Percentiles rank a stretch among this genome's conserved stretches.
phyloP scores from a whole-genome alignment of 2,329 filamentous ascomycete species.

The Talaromyces islandicus region DNA sequence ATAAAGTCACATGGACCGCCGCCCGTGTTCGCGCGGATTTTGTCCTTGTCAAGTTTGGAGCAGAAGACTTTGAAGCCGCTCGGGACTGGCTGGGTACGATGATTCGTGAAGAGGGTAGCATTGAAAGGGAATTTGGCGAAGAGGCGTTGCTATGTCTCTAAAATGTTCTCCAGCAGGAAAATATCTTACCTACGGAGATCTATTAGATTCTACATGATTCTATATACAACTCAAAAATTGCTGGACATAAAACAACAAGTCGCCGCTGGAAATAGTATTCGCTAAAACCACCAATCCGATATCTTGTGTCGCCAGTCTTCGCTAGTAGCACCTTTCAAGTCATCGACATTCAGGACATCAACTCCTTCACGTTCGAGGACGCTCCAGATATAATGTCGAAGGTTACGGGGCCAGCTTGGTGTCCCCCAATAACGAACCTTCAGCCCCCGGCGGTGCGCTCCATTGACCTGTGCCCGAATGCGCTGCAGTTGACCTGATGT shows the following conservation, averaged over 20 bases:
- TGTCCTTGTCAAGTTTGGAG: conserved; percentile 86
- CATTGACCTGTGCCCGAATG: conserved; percentile 47
- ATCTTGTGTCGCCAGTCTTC: conserved; percentile 41
- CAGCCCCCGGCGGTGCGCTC: conserved; percentile 47
- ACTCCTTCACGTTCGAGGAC: conserved; percentile 49
- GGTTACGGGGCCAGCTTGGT: conserved; percentile 49
- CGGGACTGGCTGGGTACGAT: conserved; percentile 73
- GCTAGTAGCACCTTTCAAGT: conserved; percentile 44
- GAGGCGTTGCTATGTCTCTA: conserved; percentile 70
- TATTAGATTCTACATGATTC: background rate
- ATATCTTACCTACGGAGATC: background rate
- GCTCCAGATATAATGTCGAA: conserved; percentile 52
- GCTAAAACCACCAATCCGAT: conserved; percentile 28
- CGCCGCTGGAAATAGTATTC: background rate
- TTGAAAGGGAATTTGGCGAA: conserved; percentile 68
- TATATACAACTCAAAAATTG: background rate
- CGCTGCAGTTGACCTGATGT: conserved; percentile 39
- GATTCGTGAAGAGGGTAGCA: conserved; percentile 66
- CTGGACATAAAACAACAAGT: background rate
- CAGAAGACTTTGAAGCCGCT: conserved; percentile 72
- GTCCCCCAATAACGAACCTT: conserved; percentile 54
- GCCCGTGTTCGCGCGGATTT: conserved; percentile 69
- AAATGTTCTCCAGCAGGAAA: background rate
- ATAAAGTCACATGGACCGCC: conserved; percentile 71
- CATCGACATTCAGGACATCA: conserved; percentile 55